Evolutionary conservation across 2,329 filamentous ascomycete species (phyloP).

Genomic region (Hypomyces perniciosus): DNA sequence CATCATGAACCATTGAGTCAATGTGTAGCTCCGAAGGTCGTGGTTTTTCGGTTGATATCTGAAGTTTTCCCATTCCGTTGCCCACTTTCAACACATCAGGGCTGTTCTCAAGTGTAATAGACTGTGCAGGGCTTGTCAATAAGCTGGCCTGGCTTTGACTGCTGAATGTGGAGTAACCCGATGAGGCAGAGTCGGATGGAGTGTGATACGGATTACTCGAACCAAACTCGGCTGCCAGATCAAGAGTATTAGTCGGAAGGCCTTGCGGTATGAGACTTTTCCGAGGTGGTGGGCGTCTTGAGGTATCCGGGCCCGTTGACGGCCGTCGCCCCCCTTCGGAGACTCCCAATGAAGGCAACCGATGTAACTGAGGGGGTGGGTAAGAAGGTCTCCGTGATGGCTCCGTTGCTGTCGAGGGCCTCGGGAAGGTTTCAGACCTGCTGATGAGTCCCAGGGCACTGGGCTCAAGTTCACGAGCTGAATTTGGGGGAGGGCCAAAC

Average conservation of each 20-base stretch:
- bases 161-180: conserved; percentile 56
- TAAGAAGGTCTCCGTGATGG: conserved; percentile 42
- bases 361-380: conserved; percentile 37
- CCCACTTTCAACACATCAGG: conserved; percentile 44
- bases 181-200: conserved; percentile 58
- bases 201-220: conserved; percentile 59
- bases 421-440: conserved; percentile 50
- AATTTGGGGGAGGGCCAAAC: conserved; percentile 44
- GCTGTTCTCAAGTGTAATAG: conserved; percentile 30
- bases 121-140: conserved; percentile 39
- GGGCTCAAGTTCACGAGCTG: conserved; percentile 32
- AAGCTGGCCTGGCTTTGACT: conserved; percentile 55
- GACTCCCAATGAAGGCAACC: conserved; percentile 14
- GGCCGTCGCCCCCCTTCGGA: conserved; percentile 21
- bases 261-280: conserved; percentile 40
- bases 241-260: conserved; percentile 37
- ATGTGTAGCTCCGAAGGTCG: conserved; percentile 25
- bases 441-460: conserved; percentile 33
- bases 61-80: conserved; percentile 50
- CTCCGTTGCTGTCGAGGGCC: conserved; percentile 31
- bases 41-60: conserved; percentile 40
- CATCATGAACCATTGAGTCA: conserved; percentile 28
- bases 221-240: conserved; percentile 56
- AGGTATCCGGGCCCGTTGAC: conserved; percentile 44
- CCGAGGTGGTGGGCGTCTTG: conserved; percentile 47